Evolutionary conservation across 75 land plant genomes (phyloP), one percentile per base, ranked within the genome.

Genomic region (Picea glauca): DNA sequence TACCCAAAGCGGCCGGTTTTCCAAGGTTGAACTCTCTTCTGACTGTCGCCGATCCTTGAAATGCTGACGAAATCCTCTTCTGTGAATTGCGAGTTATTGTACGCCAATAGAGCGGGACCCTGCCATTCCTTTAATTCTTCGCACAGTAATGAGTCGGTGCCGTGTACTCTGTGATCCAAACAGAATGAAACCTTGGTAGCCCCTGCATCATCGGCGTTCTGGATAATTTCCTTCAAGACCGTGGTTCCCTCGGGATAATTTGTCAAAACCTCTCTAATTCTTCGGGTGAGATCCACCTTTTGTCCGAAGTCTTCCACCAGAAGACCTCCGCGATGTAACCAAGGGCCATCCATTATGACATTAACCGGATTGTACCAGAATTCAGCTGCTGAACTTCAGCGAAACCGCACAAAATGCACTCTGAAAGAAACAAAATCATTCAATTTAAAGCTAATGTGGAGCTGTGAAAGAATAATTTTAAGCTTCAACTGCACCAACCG

Each of bases 1-100:
- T 83, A 96, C 99, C 99, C 99, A 64, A 96, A 96, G 1, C 97
- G 93, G n/a, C 99, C 99, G 30, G 99, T 96, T 81, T 96, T 96
- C 95, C 93, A 94, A 0, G 92, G 85, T 72, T 96, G 93, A 11
- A 80, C 87, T 20, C 85, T 92, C 83, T 96, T 96, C 81, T 84
- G 83, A 82, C 99, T 96, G 35, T 90, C 99, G 1, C 99, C 99
- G 74, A 96, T 93, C 76, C 95, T 87, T 5, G 99, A 96, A 66
- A 96, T 96, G 77, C 95, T 94, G 60, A 91, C 93, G 60, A 96
- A 96, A 87, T 96, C 99, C 32, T 94, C 93, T 62, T 93, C 98
- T 0, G 89, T 82, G 79, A 96, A 96, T 38, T 78, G 87, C 0
- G 99, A 94, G 67, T 96, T 80, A 76, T 96, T 96, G 61, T 78